These are phyloP conservation scores for Elsinoe batatas DNA, from an alignment of 2,329 filamentous ascomycete species.

Conservation along the genomic window DNA sequence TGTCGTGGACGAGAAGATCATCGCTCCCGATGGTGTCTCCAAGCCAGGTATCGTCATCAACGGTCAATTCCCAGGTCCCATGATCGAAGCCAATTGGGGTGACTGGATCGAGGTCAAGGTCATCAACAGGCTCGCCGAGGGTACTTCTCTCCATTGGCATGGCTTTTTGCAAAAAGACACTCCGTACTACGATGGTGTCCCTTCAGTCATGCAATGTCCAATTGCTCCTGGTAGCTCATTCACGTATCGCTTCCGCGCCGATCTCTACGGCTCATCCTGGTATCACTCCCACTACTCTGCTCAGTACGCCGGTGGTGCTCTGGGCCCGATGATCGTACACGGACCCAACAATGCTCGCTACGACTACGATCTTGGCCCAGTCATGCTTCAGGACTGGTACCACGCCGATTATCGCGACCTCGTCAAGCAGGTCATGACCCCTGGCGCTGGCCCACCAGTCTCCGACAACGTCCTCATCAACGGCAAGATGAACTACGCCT, in stretches of 20 bases:
- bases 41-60: conserved; percentile 18
- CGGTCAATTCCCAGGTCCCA: conserved; percentile 14
- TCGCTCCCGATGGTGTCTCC: conserved; percentile 27
- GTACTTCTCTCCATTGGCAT: conserved; percentile 45
- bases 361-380: conserved; percentile 35
- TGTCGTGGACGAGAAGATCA: conserved; percentile 22
- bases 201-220: conserved; percentile 38
- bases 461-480: conserved; percentile 28
- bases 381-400: conserved; percentile 36
- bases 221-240: conserved; percentile 30
- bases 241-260: conserved; percentile 32
- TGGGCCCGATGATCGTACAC: conserved; percentile 35
- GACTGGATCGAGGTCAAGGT: conserved; percentile 29
- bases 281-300: conserved; percentile 32
- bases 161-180: conserved; percentile 42
- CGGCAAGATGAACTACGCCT: conserved; percentile 23
- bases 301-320: conserved; percentile 33
- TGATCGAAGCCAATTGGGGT: conserved; percentile 20
- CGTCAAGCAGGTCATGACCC: conserved; percentile 25
- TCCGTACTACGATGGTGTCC: conserved; percentile 43
- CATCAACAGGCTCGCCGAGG: conserved; percentile 30
- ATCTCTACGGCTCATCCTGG: conserved; percentile 33
- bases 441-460: conserved; percentile 21
- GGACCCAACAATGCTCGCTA: conserved; percentile 33
- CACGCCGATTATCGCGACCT: conserved; percentile 27